Base-by-base conservation (phyloP, 2,329 filamentous ascomycete species). In the Ustulina deusta region DNA sequence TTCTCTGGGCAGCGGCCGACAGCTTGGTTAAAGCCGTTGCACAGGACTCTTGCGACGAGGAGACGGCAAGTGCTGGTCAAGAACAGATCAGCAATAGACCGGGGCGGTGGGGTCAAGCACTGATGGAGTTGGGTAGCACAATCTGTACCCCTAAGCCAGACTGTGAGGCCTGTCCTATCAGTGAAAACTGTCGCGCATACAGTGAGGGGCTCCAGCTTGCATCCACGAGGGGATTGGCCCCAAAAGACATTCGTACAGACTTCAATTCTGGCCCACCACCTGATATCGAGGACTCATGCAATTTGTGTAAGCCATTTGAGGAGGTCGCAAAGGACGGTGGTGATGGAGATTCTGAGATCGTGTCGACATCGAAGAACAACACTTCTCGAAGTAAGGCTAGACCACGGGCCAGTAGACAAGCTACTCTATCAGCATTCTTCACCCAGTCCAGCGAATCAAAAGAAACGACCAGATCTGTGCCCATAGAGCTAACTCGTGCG, bases 81-180 rank as follows among this genome's bases (percentile, higher is more conserved):
- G 65, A 69, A 6, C 56, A 48, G 13, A 63, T 74, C 15, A 89
- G 84, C 61, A 82, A 86, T 60, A 76, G 84, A 25, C 87, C 88
- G 0, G 88, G 88, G 0, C 78, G 84, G 67, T 90, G 88, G 88
- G 89, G 89, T 0, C 88, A 90, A 74, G 88, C 86, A 0, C 77
- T 90, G 29, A 90, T 90, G 88, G 88, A 90, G 73, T 80, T 90
- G 3, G 88, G 88, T 2, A 89, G 87, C 69, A 90, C 88, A 0
- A 75, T 90, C 1, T 90, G 88, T 71, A 83, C 83, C 6, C 88
- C 88, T 0, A 86, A 85, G 70, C 88, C 88, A 1, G 84, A 85
- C 58, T 90, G 88, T 70, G 76, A 76, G 2, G 72, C 73, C 1
- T 88, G 86, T 62, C 86, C 86, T 0, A 80, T 88, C 54, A 83